Conservation (phyloP, 1,284 basidiomycete genomes). For the Afroboletus lepidellus region DNA sequence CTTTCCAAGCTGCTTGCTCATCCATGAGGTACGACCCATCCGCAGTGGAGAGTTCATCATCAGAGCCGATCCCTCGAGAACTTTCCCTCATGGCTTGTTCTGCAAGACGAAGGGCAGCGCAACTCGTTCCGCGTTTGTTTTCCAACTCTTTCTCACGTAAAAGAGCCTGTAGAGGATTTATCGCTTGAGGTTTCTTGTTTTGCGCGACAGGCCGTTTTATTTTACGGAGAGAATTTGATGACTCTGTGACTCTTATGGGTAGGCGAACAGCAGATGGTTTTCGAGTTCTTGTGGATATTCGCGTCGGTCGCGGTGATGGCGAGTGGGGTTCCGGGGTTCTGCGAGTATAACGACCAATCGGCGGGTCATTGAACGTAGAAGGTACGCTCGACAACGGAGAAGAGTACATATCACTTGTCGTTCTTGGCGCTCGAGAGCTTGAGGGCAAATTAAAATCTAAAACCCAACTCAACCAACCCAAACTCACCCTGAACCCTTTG, state of each 20-base stretch:
- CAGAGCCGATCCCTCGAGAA: constrained; percentile 37
- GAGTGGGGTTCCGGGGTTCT: not conserved
- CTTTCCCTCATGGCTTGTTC: constrained; percentile 38
- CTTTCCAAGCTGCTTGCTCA: constrained; percentile 40
- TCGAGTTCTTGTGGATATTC: constrained; percentile 15
- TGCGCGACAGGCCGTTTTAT: not conserved
- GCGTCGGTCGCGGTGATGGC: constrained; percentile 5
- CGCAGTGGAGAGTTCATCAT: constrained; percentile 36
- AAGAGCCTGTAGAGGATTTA: constrained; percentile 53
- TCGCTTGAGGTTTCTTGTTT: constrained; percentile 29
- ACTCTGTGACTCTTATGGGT: constrained; percentile 12
- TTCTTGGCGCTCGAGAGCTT: constrained; percentile 7
- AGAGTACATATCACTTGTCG: constrained; percentile 13
- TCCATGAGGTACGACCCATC: constrained; percentile 32
- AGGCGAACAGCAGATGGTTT: constrained; percentile 12
- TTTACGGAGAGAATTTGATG: constrained; percentile 1
- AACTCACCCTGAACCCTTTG: constrained; percentile 24
- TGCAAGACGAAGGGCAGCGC: constrained; percentile 43
- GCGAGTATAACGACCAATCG: not conserved
- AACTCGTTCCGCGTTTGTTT: constrained; percentile 45
- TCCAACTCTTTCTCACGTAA: constrained; percentile 51
- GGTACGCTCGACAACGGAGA: constrained; percentile 28
- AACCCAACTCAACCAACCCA: not conserved
- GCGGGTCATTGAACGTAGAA: constrained; percentile 8
- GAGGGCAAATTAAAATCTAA: not conserved